Base-by-base conservation (phyloP, 2,329 filamentous ascomycete genomes). In the Tetracladium maxilliforme region DNA sequence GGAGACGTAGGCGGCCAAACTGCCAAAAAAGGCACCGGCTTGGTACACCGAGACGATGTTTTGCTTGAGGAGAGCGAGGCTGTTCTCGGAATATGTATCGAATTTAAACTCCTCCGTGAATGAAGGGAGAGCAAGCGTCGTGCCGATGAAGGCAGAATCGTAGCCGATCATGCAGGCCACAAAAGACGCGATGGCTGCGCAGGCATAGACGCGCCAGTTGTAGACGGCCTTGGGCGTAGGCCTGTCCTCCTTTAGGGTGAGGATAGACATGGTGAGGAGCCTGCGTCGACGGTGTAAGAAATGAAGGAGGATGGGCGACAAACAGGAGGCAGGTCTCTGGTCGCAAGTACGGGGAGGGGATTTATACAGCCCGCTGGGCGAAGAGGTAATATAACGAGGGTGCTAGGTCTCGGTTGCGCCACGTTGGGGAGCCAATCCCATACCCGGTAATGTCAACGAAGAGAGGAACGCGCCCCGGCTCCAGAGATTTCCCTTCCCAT, bases 21-120 rank as follows among this genome's bases (percentile, higher is more conserved):
- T 69, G 25, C 81, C 81, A 38, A 87, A 86, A 54, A 90, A 86
- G 31, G 79, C 79, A 30, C 80, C 80, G 7, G 80, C 81, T 49
- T 87, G 81, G 52, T 82, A 86, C 27, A 77, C 67, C 14, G 75
- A 83, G 25, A 84, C 79, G 32, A 86, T 83, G 46, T 86, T 87
- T 39, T 73, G 49, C 16, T 70, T 62, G 14, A 71, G 51, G n/a
- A 64, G 42, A 4, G 39, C 28, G 1, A 44, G 27, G 5, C 43
- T 48, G 50, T 73, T 64, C 3, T 19, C 18, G 18, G 18, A 19
- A 8, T 8, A 19, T 16, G 22, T 27, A 3, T 46, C 52, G 38
- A 84, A 74, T 10, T 55, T 39, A 45, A 87, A 87, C 43, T 86
- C 80, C 2, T 56, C 40, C 22, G 56, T 58, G 48, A 86, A 86